phyloP scores from a whole-genome alignment of 192 early-diverging fungal genomes.

The Coemansia sp. region DNA sequence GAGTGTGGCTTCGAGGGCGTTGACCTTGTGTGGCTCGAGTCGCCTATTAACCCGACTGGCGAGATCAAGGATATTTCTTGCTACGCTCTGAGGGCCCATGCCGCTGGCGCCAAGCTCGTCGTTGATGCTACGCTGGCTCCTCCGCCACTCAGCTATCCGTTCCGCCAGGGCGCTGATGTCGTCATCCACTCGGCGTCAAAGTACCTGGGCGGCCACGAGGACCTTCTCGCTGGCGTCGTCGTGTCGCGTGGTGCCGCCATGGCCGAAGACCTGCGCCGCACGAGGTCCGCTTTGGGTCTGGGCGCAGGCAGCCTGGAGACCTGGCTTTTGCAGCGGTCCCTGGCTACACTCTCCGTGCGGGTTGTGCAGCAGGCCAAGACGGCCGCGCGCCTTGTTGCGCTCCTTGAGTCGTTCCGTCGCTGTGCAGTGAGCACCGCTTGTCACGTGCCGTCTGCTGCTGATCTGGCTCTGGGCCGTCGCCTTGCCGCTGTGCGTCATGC shows the following conservation, averaged over 20 bases:
- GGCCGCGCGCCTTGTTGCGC: constrained; percentile 57
- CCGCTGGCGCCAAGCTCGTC: constrained; percentile 58
- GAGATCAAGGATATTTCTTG: constrained; percentile 53
- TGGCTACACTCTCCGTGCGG: constrained; percentile 65
- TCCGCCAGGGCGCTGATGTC: constrained; percentile 66
- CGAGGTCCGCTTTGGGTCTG: constrained; percentile 60
- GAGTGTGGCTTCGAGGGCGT: constrained; percentile 45
- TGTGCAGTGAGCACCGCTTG: constrained; percentile 46
- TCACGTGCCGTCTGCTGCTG: constrained; percentile 27
- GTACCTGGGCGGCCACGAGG: constrained; percentile 73
- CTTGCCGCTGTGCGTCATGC: constrained; percentile 48
- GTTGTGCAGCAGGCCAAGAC: constrained; percentile 65
- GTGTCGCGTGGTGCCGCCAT: constrained; percentile 47
- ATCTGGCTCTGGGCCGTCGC: constrained; percentile 27
- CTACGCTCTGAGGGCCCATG: constrained; percentile 53
- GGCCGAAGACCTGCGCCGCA: constrained; percentile 48
- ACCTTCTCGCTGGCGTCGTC: constrained; percentile 69
- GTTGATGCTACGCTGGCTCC: constrained; percentile 76
- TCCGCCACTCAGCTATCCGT: constrained; percentile 65
- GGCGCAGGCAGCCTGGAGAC: constrained; percentile 66
- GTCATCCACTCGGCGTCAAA: constrained; percentile 75
- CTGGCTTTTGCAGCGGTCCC: constrained; percentile 66
- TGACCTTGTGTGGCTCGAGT: constrained; percentile 66
- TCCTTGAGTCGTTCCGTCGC: constrained; percentile 54
- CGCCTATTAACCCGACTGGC: constrained; percentile 65